These are phyloP conservation scores for Eleusine coracana DNA, from an alignment of 176 grass and related monocot species.

Conservation along the genomic window DNA sequence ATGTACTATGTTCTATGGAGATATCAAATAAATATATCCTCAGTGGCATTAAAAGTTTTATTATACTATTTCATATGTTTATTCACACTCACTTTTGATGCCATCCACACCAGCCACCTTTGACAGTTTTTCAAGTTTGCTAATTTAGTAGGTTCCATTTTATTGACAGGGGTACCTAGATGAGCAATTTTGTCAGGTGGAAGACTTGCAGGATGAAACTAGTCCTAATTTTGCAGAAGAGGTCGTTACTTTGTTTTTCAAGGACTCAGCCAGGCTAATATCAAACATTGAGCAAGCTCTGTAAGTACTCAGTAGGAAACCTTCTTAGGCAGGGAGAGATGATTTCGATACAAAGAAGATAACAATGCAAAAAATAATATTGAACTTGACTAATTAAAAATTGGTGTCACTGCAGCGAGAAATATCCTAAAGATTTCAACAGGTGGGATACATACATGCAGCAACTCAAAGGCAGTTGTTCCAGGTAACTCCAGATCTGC, in stretches of 20 bases:
- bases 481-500: constrained; percentile 60
- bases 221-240: constrained; percentile 97
- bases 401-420: constrained; percentile 63
- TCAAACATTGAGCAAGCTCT: constrained; percentile 88
- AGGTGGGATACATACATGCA: constrained; percentile 88
- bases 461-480: constrained; percentile 86
- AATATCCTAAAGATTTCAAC: constrained; percentile 76
- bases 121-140: constrained; percentile 21
- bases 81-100: constrained; percentile 16
- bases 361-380: constrained; percentile 16
- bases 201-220: constrained; percentile 93
- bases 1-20: constrained; percentile 35
- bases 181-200: constrained; percentile 93
- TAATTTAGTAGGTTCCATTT: constrained; percentile 40
- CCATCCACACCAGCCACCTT: constrained; percentile 11
- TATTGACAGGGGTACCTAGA: constrained; percentile 82
- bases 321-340: constrained; percentile 13
- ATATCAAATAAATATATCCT: constrained; percentile 27
- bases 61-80: constrained; percentile 13
- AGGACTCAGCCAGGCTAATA: constrained; percentile 79
- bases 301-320: constrained; percentile 53
- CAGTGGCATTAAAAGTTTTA: constrained; percentile 14
- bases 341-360: neutral
- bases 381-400: constrained; percentile 29
- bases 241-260: constrained; percentile 87